Evolutionary conservation across 257 asterid genomes (phyloP).

Genomic region (Linderniella brevidens): DNA sequence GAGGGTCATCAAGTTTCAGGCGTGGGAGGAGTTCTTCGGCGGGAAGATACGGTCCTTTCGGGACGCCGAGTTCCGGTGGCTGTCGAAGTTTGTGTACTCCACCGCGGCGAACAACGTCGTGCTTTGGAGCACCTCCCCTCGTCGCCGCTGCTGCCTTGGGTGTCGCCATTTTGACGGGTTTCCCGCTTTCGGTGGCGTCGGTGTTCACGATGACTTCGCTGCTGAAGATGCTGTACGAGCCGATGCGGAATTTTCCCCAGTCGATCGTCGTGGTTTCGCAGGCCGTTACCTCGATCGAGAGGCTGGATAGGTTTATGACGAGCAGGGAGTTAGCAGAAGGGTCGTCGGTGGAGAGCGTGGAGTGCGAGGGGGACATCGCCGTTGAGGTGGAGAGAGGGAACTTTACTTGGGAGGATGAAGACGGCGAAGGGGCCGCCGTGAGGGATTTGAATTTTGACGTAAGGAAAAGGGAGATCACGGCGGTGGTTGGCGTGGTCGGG

Average conservation of each 20-base stretch:
- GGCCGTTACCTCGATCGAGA: conserved; percentile 65
- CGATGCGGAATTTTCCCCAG: conserved; percentile 76
- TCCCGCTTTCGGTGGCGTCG: conserved; percentile 52
- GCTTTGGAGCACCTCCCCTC: conserved; percentile 66
- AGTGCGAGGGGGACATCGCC: conserved; percentile 39
- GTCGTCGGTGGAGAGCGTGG: conserved; percentile 53
- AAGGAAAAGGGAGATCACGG: conserved; percentile 61
- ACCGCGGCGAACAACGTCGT: conserved; percentile 42
- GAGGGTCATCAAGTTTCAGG: conserved; percentile 89
- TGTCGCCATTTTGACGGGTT: conserved; percentile 39
- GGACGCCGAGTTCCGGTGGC: conserved; percentile 50
- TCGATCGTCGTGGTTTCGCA: conserved; percentile 84
- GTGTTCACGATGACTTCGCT: conserved; percentile 75
- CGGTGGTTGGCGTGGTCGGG: conserved; percentile 89
- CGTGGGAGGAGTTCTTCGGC: conserved; percentile 94
- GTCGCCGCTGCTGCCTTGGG: conserved; percentile 64
- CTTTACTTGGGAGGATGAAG: conserved; percentile 92
- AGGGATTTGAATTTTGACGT: conserved; percentile 38
- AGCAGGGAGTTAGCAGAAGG: conserved; percentile 56
- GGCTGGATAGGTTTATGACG: conserved; percentile 66
- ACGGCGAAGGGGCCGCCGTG: conserved; percentile 31
- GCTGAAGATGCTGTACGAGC: conserved; percentile 75
- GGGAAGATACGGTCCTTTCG: conserved; percentile 59
- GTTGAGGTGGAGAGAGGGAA: conserved; percentile 51
- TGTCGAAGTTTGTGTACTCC: conserved; percentile 53